Evolutionary conservation across 495 filamentous ascomycete species (phyloP), one percentile per base, ranked within the genome.

Genomic region (Annulohypoxylon maeteangense): DNA sequence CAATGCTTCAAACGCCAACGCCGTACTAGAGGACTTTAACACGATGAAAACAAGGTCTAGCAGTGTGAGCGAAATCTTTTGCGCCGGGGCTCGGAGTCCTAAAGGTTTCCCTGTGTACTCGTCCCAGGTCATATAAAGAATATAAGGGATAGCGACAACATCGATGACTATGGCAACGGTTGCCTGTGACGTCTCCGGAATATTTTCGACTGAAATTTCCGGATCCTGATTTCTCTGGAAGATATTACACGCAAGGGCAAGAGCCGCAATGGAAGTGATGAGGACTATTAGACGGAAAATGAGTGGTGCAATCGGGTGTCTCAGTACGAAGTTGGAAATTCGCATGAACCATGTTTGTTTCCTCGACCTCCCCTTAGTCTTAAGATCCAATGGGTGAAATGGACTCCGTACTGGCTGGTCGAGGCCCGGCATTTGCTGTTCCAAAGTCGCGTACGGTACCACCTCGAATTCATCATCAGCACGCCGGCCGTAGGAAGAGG

Each of bases 31-130:
- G 1, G 94, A 92, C 77, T 97, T 93, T 78, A 99, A 97, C 27
- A 98, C 92, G 70, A 99, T 96, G 78, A 99, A 99, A 76, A 97
- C 87, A 2, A 98, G 85, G 80, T 99, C 95, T 65, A 97, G 86
- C 62, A 99, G 88, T 56, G 97, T 87, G 62, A 99, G 86, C 20
- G 91, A 87, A 71, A 97, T 90, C 76, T 98, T 98, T 20, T 93
- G 90, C 36, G 88, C 89, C 1, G 93, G 88, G 5, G 88, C 89
- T 27, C 95, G 91, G 62, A 99, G 82, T 4, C 95, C 95, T 32
- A 99, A 82, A 3, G 95, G 95, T 75, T 97, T 96, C 16, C 93
- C 90, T 3, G 92, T 94, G 79, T 97, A 98, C 79, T 99, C 95
- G 77, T 99, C 95, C 79, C 90, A 97, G 2, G 93, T 97, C 78